Evolutionary conservation across 306 rosid genomes (phyloP), one percentile per base, ranked within the genome.

Genomic region (Prunus campanulata): DNA sequence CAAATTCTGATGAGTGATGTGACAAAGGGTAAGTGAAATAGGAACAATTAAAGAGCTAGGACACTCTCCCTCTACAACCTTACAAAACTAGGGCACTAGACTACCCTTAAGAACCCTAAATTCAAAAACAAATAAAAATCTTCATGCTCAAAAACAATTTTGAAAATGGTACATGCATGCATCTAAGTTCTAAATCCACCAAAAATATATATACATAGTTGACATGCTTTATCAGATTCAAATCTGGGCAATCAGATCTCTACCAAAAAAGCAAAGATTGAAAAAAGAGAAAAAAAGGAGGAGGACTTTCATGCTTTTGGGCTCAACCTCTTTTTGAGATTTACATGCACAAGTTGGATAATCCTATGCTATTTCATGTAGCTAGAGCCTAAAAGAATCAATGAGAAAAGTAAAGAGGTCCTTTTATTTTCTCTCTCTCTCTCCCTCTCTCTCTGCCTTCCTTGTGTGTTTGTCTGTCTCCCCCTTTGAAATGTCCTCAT

Each of bases 291-390:
- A 29, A 46, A 54, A 71, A 74, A 62, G 59, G 11, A 42, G 47
- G 66, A 64, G 5, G 71, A 65, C 70, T 49, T 78, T 68, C 63
- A 42, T 61, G 52, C 51, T 47, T 57, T 47, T 25, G 71, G 70
- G 54, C 32, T 59, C 70, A 5, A 11, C 22, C 11, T 24, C 39
- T 51, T 72, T 66, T 24, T 66, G 61, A 47, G 64, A 74, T 79
- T 32, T 51, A 39, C 79, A 44, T 42, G 35, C 72, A 27, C 61
- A 68, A 68, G 67, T 46, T 74, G 71, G 82, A 78, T 76, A 66
- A 74, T 78, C 70, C 47, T 55, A 55, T 69, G 74, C 79, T 29
- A 72, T 54, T 63, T 62, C 5, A 24, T 55, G 14, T 22, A 11
- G 63, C 63, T 57, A 57, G n/a, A 11, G 29, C 39, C 20, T 54